Base-by-base conservation (phyloP, 208 protist species). In the Leptomonas pyrrhocoris region DNA sequence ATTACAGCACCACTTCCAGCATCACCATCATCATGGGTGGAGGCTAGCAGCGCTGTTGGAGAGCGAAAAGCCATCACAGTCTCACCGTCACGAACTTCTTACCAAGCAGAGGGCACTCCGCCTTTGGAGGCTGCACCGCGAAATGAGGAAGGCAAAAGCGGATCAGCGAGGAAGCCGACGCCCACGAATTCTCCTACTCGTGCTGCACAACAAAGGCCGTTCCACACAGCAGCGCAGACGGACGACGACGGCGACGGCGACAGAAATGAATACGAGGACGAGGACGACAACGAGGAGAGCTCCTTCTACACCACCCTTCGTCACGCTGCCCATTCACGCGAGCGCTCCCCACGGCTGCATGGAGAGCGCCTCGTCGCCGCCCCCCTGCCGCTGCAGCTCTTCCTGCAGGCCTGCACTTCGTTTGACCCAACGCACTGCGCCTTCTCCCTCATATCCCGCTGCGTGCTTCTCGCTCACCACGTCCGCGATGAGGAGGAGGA, bases 391-490 rank as follows among this genome's bases (percentile, higher is more conserved):
- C 34, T 94, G 23, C 69, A 63, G 9, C 30, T 82, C 18, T 94
- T 94, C 40, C 56, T 90, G 30, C 83, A 79, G 30, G 80, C 85
- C 9, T 83, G 85, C 49, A 42, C 81, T 36, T 71, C 77, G 0
- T 73, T 86, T 16, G 78, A 84, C 49, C 83, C 85, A 0, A 90
- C 88, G 16, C 62, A 66, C n/a, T 90, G 85, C 64, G 88, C 88
- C 21, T 77, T 91, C 50, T 68, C 74, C 13, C 64, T 88, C 43
- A 77, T 94, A 62, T 90, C 84, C 1, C 80, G 88, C 9, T 94
- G 88, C 48, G 58, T 88, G 13, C 12, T 92, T 4, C 45, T 81
- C 23, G 78, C 79, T 2, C 69, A 57, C 15, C 21, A 89, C 68
- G 75, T 87, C 28, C 70, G 76, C n/a, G 66, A 75, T 69, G 64